phyloP scores from a whole-genome alignment of 2,329 filamentous ascomycete genomes.

The Hymenoscyphus fructigenus region DNA sequence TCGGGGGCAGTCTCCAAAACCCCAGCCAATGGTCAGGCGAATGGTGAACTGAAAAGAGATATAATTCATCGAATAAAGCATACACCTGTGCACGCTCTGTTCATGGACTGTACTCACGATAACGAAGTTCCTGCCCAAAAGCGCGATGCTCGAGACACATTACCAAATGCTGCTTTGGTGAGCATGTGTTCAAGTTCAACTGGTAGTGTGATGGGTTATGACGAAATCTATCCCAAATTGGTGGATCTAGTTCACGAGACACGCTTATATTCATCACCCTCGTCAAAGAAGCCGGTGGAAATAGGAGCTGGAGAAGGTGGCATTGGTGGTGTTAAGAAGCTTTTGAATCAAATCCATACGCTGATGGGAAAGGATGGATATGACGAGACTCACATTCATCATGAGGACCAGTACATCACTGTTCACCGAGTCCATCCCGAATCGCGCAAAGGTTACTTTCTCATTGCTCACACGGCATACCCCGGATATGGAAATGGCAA shows the following conservation, averaged over 20 bases:
- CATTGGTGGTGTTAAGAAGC: conserved; percentile 86
- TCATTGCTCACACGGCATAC: conserved; percentile 95
- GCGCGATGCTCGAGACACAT: conserved; percentile 86
- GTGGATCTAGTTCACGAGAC: conserved; percentile 93
- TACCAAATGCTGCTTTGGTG: conserved; percentile 91
- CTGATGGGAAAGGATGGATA: conserved; percentile 95
- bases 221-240: conserved; percentile 90
- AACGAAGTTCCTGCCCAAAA: conserved; percentile 97
- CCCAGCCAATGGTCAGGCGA: conserved; percentile 32
- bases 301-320: conserved; percentile 73
- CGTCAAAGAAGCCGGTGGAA: conserved; percentile 63
- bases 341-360: conserved; percentile 91
- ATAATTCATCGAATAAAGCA: conserved; percentile 79
- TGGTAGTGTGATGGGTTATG: conserved; percentile 96
- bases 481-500: conserved; percentile 86
- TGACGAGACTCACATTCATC: conserved; percentile 93
- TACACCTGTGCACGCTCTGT: conserved; percentile 87
- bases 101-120: conserved; percentile 99
- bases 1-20: conserved; percentile 56
- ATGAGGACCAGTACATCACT: conserved; percentile 94
- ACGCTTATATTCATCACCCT: conserved; percentile 76
- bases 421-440: conserved; percentile 92
- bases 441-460: conserved; percentile 88
- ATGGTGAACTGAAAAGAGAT: conserved; percentile 36
- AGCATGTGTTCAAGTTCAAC: conserved; percentile 94